These are phyloP conservation scores for Sarcodon sp. DNA, from an alignment of 768 basidiomycete genomes.

Conservation along the genomic window DNA sequence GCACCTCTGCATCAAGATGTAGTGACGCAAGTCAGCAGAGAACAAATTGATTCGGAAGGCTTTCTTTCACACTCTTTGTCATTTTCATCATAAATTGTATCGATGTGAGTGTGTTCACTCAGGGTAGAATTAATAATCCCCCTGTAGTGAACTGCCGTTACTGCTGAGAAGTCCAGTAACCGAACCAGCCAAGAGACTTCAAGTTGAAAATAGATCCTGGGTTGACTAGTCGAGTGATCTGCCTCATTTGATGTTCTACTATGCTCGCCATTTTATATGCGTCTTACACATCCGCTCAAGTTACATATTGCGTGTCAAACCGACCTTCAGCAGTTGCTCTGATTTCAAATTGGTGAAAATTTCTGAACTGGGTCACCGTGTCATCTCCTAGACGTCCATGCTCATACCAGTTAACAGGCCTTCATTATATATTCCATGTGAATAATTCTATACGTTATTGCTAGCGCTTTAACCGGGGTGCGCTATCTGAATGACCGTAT, in stretches of 20 bases:
- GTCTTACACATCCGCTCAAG: constrained; percentile 18
- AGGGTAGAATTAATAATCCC: constrained; percentile 12
- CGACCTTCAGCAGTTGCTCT: constrained; percentile 6
- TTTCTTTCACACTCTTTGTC: constrained; percentile 38
- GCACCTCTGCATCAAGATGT: constrained; percentile 11
- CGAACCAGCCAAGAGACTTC: no score
- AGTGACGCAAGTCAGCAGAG: constrained; percentile 16
- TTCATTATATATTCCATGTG: no score
- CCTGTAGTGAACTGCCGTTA: constrained; percentile 23
- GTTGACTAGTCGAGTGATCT: no score
- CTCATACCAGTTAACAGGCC: no score
- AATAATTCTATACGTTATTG: no score
- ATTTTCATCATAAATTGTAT: constrained; percentile 61
- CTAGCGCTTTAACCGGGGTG: no score
- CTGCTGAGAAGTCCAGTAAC: no score
- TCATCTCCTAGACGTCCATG: no score
- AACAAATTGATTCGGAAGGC: constrained; percentile 29
- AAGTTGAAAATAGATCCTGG: constrained; percentile 10
- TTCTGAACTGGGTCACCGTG: not conserved
- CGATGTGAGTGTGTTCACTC: constrained; percentile 26
- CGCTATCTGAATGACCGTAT: no score
- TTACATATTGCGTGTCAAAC: constrained; percentile 35
- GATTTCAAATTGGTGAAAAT: constrained; percentile 1
- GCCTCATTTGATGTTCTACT: no score
- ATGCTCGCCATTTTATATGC: constrained; percentile 4